These are phyloP conservation scores for Oryza meridionalis DNA, from an alignment of 176 grass and related monocot species.

Conservation along the genomic window DNA sequence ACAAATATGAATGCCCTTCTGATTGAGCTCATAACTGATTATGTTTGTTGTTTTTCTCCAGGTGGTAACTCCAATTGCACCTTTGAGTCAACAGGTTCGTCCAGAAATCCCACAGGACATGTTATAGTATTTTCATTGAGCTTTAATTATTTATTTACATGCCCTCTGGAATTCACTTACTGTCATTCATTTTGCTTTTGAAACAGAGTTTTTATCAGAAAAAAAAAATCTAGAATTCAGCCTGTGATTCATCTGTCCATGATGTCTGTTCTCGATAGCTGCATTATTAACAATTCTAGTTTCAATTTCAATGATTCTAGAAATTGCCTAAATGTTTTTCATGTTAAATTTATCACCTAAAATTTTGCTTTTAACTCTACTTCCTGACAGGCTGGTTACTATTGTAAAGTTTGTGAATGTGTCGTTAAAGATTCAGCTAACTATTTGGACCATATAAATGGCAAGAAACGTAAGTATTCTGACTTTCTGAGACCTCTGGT, in stretches of 20 bases:
- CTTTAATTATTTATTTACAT: background rate
- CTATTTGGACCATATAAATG: constrained; percentile 99
- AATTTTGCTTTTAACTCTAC: constrained; percentile 8
- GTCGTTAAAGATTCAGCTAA: constrained; percentile 99
- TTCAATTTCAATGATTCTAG: constrained; percentile 1
- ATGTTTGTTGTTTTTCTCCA: constrained; percentile 49
- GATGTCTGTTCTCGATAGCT: background rate
- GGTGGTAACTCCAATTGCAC: constrained; percentile 99
- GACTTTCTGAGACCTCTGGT: constrained; percentile 13
- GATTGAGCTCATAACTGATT: constrained; percentile 22
- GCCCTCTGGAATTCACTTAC: background rate
- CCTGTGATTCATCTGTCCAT: background rate
- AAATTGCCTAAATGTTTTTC: background rate
- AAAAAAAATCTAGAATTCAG: background rate
- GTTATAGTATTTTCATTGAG: constrained; percentile 9
- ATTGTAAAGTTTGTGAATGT: constrained; percentile 94
- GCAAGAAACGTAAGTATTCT: constrained; percentile 84
- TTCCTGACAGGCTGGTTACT: constrained; percentile 81
- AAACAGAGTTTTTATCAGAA: background rate
- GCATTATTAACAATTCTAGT: background rate
- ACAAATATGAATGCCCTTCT: background rate
- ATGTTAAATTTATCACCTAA: background rate
- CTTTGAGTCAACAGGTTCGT: constrained; percentile 97
- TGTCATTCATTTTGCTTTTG: background rate
- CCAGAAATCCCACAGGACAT: constrained; percentile 6